Base-by-base conservation (phyloP, 2,329 filamentous ascomycete species). In the Diplodia mutila region DNA sequence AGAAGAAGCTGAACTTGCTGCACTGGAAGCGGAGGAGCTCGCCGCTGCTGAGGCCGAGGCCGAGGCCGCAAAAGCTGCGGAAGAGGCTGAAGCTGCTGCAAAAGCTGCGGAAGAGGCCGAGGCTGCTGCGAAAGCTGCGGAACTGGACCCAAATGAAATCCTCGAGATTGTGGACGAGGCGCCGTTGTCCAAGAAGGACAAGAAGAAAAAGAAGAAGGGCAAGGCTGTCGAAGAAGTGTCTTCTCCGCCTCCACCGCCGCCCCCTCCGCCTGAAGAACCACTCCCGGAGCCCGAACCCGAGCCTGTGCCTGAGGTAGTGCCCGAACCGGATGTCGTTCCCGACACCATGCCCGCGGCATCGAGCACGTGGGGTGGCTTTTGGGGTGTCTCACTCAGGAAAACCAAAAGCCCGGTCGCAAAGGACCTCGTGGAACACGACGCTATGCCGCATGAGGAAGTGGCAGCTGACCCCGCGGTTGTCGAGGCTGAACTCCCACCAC, bases 161-260 rank as follows among this genome's bases (percentile, higher is more conserved):
- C 29, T 61, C 23, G 63, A 69, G 32, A 66, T 57, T 27, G 42
- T 61, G 25, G 64, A 69, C 51, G 67, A 69, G 54, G 67, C 54
- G n/a, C 54, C 67, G 12, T 16, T 27, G 53, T 46, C 78, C 2
- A 69, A 70, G 57, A 75, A 77, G 68, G 77, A 78, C 69, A 82
- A 81, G 72, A 81, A 79, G 63, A 79, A 81, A 72, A 84, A 84
- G 74, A 85, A 86, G 75, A 81, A 80, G 67, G 83, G 82, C 69
- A 82, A 81, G 59, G 75, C 69, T 57, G 76, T 74, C 46, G 73
- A 73, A 49, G 78, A 80, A 67, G 71, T 70, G 25, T 23, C 69
- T 27, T 67, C 70, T 12, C 68, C 67, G 42, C 67, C 71, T 32
- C 67, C 70, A 3, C 57, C 57, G 8, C 57, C 39, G 16, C 55